Evolutionary conservation across 306 rosid species (phyloP), one percentile per base, ranked within the genome.

Genomic region (Rosa chinensis): DNA sequence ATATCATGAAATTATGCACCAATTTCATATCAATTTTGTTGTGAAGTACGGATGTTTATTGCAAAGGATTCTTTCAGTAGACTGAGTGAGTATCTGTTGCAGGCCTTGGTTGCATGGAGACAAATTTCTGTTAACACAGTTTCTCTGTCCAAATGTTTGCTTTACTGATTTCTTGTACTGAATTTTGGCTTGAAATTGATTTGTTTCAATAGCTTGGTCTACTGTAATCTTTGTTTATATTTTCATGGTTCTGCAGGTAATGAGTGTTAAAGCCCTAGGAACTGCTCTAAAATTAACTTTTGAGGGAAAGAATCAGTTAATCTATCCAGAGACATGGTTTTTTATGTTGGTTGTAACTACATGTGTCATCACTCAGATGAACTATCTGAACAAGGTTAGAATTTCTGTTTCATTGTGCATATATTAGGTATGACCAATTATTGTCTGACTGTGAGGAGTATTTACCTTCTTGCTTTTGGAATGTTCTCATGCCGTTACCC

Each of bases 201-300:
- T 78, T 66, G 52, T 45, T 74, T 25, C 12, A 58, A 39, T 25
- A 28, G 21, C 42, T 25, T 67, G 64, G 63, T 67, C 3, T 14
- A 42, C 49, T 18, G 45, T 76, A 50, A 39, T 79, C 8, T 7
- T 13, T 43, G n/a, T 32, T 25, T 9, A 10, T 7, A 2, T 10
- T 50, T 58, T 32, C 44, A 66, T 59, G 8, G 4, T 50, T 85
- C 49, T 87, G 77, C 90, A 93, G 98, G 98, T 93, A 78, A 91
- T 93, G 98, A 91, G 98, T 82, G 97, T 93, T 77, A 93, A 93
- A 82, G 98, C 98, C 87, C 87, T 93, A 55, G 98, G 98, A 76
- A 93, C 92, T 76, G 89, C 97, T 69, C 82, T 93, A 85, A 93
- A 93, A 40, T 88, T 93, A 80, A 93, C 95, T 70, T 90, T 93